Conservation (phyloP, 257 asterid genomes). For the Solanum sitiens region DNA sequence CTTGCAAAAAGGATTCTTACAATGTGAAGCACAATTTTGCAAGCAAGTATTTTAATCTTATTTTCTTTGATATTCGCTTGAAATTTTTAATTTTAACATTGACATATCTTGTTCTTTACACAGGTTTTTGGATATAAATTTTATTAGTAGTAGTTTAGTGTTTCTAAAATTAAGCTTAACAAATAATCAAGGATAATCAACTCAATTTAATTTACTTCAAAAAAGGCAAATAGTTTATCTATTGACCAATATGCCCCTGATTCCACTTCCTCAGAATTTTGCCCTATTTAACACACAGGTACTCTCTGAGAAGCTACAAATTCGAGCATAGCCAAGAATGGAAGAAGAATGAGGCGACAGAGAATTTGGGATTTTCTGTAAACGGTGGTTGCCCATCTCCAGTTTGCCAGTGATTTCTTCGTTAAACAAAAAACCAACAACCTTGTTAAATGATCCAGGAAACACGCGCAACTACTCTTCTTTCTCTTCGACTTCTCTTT, state of each 20-base stretch:
- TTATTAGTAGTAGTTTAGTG: neutral
- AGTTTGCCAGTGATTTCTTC: neutral
- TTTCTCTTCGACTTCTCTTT: neutral
- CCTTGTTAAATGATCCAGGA: neutral
- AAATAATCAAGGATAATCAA: neutral
- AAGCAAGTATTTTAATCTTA: neutral
- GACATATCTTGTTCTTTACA: neutral
- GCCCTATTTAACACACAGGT: neutral
- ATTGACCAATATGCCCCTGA: neutral
- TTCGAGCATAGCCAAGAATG: neutral
- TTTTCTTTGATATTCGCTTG: neutral
- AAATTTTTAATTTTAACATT: neutral
- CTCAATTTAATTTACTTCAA: neutral
- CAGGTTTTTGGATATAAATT: neutral
- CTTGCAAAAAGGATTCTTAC: too few relatives aligned
- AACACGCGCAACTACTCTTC: neutral
- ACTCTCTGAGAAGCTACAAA: neutral
- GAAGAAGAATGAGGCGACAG: neutral
- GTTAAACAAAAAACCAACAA: neutral
- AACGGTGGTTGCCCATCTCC: neutral
- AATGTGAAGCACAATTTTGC: too few relatives aligned
- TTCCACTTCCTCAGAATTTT: neutral
- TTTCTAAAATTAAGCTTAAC: neutral
- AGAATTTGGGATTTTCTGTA: neutral
- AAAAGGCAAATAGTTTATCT: neutral